Percentiles rank a stretch among this genome's conserved stretches.
Conservation (phyloP, 108 stramenopile species). For the Nitzschia inconspicua region DNA sequence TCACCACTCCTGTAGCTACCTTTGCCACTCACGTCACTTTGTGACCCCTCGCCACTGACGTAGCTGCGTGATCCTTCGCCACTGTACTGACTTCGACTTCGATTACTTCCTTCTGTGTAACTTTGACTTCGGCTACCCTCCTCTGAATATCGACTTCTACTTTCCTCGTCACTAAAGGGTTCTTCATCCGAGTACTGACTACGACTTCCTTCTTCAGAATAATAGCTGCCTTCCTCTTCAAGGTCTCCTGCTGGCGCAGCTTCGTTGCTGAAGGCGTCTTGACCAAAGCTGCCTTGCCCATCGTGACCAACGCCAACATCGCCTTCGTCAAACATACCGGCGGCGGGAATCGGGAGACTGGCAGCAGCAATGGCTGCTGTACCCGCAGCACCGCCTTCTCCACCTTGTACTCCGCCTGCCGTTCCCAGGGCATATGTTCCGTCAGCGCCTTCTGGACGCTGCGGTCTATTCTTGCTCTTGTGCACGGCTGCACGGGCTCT, state of each 20-base stretch:
- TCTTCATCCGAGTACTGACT: conserved; percentile 11
- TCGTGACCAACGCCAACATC: conserved; percentile 23
- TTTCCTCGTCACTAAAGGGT: conserved; percentile 4
- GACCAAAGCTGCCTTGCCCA: too few species aligned
- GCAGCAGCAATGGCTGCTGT: conserved; percentile 59
- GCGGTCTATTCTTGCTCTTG: conserved; percentile 52
- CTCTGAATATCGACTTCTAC: neutral
- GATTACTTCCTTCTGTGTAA: conserved; percentile 1
- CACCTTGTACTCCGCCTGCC: conserved; percentile 12
- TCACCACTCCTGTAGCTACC: conserved; percentile 15
- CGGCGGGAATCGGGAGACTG: conserved; percentile 39
- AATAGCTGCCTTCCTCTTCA: conserved; percentile 17
- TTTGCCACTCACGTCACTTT: conserved; percentile 5
- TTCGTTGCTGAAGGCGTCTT: conserved; percentile 13
- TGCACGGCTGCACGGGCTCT: conserved; percentile 73
- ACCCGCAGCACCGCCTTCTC: conserved; percentile 35
- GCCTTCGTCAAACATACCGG: conserved; percentile 24
- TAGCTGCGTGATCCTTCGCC: conserved; percentile 10
- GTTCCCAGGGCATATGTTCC: conserved; percentile 5
- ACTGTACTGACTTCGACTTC: neutral
- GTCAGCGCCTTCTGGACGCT: conserved; percentile 4
- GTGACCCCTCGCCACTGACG: neutral
- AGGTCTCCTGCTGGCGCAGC: neutral
- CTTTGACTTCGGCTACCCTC: neutral
- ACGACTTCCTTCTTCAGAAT: neutral